These are phyloP conservation scores for Venturia carpophila DNA, from an alignment of 2,329 filamentous ascomycete genomes.

Conservation along the genomic window DNA sequence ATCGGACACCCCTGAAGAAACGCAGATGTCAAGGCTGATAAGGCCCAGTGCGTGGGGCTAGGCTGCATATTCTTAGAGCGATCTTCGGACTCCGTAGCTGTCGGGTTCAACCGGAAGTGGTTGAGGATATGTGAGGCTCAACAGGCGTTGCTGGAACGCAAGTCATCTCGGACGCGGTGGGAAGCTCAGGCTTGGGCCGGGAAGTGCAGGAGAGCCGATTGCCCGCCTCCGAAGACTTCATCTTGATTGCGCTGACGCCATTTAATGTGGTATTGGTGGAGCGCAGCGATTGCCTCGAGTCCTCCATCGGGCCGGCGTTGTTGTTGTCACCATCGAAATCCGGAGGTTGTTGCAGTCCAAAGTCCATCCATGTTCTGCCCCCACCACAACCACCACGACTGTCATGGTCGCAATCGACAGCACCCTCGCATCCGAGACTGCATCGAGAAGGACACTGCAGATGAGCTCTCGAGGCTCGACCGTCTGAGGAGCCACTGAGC, in stretches of 20 bases:
- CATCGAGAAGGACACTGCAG: too few species aligned
- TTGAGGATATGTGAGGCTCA: conserved; percentile 9
- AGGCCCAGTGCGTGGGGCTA: conserved; percentile 4
- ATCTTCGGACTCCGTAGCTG: neutral
- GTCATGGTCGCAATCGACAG: neutral
- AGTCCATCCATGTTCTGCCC: too few species aligned
- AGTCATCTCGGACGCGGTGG: conserved; percentile 4
- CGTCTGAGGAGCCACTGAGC: too few species aligned
- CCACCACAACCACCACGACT: neutral
- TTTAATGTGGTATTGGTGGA: conserved; percentile 4
- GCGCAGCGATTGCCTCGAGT: neutral
- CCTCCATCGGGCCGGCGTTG: conserved; percentile 1
- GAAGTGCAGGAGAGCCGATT: conserved; percentile 27
- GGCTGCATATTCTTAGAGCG: neutral
- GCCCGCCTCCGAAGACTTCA: conserved; percentile 16
- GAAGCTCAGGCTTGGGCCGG: conserved; percentile 29
- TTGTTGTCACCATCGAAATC: neutral
- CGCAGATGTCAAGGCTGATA: conserved; percentile 6
- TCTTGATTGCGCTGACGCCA: conserved; percentile 11
- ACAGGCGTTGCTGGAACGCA: neutral
- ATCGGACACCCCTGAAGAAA: neutral
- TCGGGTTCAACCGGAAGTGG: conserved; percentile 13
- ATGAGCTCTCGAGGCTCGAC: too few species aligned
- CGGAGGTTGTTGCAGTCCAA: neutral
- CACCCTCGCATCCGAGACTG: neutral